Evolutionary conservation across 768 basidiomycete genomes (phyloP).

Genomic region (Cyclocybe aegerita): DNA sequence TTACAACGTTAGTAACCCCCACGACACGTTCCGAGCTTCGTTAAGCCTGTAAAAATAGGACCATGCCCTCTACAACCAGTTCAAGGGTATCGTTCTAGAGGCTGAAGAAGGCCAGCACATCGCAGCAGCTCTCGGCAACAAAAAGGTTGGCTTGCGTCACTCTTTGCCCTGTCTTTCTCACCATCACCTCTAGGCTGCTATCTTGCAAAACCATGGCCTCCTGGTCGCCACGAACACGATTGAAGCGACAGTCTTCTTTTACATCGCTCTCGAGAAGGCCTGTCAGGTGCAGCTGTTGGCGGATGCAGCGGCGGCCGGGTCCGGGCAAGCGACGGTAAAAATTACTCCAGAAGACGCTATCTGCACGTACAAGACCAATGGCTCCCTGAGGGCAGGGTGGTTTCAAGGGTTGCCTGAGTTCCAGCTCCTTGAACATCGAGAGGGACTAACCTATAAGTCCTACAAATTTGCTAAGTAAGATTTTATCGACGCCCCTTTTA

Average conservation of each 20-base stretch:
- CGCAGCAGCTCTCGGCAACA: slow-evolving; percentile 37
- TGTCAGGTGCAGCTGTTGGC: slow-evolving; percentile 48
- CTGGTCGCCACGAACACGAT: slow-evolving; percentile 38
- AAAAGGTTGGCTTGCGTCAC: slow-evolving; percentile 23
- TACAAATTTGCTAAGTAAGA: slow-evolving; percentile 13
- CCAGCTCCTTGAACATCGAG: slow-evolving; percentile 32
- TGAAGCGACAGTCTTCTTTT: slow-evolving; percentile 42
- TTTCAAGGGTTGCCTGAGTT: slow-evolving; percentile 38
- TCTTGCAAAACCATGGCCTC: slow-evolving; percentile 44
- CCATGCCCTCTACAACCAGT: slow-evolving; percentile 41
- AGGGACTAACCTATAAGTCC: slow-evolving; percentile 19
- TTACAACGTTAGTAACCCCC: slow-evolving; percentile 27
- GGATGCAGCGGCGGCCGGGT: slow-evolving; percentile 36
- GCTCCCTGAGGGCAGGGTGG: slow-evolving; percentile 31
- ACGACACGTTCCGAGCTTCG: slow-evolving; percentile 2
- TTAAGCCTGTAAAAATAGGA: slow-evolving; percentile 22
- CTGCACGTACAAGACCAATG: slow-evolving; percentile 22
- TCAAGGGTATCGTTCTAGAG: slow-evolving; percentile 48
- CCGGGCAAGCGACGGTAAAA: slow-evolving; percentile 20
- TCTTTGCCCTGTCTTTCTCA: not conserved
- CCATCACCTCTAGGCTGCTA: slow-evolving; percentile 28
- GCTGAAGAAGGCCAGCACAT: slow-evolving; percentile 45
- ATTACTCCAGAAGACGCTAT: slow-evolving; percentile 27
- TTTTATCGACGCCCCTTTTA: not conserved
- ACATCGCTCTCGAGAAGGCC: slow-evolving; percentile 40